Evolutionary conservation across 495 filamentous ascomycete species (phyloP), one percentile per base, ranked within the genome.

Genomic region (Beverwykella pulmonaria): DNA sequence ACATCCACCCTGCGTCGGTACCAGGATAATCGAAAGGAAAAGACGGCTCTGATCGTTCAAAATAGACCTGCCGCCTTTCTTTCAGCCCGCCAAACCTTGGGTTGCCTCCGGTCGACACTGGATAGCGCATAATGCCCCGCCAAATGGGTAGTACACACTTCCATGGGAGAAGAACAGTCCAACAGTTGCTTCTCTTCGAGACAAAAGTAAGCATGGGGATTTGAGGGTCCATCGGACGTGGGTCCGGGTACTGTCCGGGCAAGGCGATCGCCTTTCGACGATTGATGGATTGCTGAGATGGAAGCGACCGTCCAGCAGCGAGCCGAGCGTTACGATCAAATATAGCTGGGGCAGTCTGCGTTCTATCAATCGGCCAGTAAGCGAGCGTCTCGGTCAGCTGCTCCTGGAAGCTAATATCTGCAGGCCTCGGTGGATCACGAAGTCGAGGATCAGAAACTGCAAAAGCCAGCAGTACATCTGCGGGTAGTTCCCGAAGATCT

Each of bases 111-210:
- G 87, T 88, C 2, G 89, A 91, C 1, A 95, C 80, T 0, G 92
- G 92, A 72, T 90, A 93, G 72, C 90, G 90, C 84, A 96, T 88
- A 14, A 98, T 71, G 17, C 85, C 83, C 71, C 93, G 90, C 94
- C 94, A 98, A 36, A 98, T 78, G 0, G 92, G 87, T 22, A 82
- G 76, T 29, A 97, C 88, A 68, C 92, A 96, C 71, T 92, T 93
- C 93, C 94, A 98, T 0, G 94, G 94, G 2, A 94, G 79, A 30
- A 98, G 81, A 1, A 98, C 70, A 0, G 90, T 95, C 92, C 93
- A 98, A 10, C 80, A 79, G n/a, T 79, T 79, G 50, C 69, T 70
- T 25, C 69, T 73, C 12, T 83, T 82, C 15, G 84, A 88, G 30
- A 90, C 82, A 10, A 90, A 76, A 23, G 92, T 77, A 14, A 96